Conservation (phyloP, 306 rosid species). For the Acacia confusa region DNA sequence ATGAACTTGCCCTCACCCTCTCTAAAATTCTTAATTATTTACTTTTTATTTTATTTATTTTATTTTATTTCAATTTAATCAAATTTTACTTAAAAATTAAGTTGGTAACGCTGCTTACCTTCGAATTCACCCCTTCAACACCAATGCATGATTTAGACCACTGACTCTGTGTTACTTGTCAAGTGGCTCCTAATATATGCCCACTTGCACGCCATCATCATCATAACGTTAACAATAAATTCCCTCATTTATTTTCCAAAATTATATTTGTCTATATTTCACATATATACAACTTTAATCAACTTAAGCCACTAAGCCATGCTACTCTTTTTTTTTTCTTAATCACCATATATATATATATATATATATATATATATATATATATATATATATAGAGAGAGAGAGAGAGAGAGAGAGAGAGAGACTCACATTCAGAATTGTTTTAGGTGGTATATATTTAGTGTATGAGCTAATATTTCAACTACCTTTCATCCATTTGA, state of each 20-base stretch:
- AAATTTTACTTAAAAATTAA: too few relatives aligned
- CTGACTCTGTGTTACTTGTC: constrained; percentile 31
- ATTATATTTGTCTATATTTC: neutral
- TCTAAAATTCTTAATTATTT: neutral
- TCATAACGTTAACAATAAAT: neutral
- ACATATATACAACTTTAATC: neutral
- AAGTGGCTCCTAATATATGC: constrained; percentile 31
- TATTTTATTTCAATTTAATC: neutral
- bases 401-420: too few relatives aligned
- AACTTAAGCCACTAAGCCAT: neutral
- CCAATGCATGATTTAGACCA: constrained; percentile 48
- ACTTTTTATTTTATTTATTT: neutral
- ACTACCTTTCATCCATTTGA: neutral
- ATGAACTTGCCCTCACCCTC: neutral
- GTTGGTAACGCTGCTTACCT: constrained; percentile 31
- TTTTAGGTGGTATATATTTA: neutral
- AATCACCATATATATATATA: too few relatives aligned
- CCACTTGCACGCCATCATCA: constrained; percentile 23
- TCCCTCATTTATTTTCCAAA: neutral
- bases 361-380: too few relatives aligned
- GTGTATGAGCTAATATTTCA: neutral
- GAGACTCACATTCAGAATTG: neutral
- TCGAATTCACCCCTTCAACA: constrained; percentile 48
- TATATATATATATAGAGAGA: too few relatives aligned
- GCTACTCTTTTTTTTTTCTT: neutral